phyloP scores from a whole-genome alignment of 148 eudicot species.

The Hydrangea macrophylla region DNA sequence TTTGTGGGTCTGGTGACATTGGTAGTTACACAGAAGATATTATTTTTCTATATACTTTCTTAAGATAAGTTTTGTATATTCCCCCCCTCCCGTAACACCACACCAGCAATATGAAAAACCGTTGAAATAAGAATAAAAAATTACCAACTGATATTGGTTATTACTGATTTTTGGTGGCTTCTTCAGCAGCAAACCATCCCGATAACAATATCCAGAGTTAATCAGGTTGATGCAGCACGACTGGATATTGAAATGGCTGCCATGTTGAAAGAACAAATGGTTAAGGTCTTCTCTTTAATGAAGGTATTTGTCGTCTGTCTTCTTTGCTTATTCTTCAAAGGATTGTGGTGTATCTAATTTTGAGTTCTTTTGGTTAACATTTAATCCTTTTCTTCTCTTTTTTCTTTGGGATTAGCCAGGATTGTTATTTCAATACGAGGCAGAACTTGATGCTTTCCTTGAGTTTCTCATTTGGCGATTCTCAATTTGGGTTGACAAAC shows the following conservation, averaged over 20 bases:
- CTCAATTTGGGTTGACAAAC: conserved; percentile 98
- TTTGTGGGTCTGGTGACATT: background rate
- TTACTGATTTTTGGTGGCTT: background rate
- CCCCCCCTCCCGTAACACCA: too few relatives aligned
- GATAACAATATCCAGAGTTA: conserved; percentile 77
- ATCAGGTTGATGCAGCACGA: conserved; percentile 89
- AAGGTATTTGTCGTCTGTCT: conserved; percentile 45
- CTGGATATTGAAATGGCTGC: conserved; percentile 95
- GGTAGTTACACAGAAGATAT: background rate
- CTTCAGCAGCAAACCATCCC: conserved; percentile 56
- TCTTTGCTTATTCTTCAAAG: background rate
- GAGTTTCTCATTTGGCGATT: conserved; percentile 97
- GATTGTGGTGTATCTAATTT: background rate
- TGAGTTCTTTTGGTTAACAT: conserved; percentile 8
- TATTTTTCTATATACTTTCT: background rate
- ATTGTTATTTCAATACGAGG: conserved; percentile 89
- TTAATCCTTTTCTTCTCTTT: conserved; percentile 28
- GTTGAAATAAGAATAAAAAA: too few relatives aligned
- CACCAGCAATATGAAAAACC: too few relatives aligned
- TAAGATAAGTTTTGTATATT: too few relatives aligned
- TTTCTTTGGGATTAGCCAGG: conserved; percentile 93
- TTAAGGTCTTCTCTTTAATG: conserved; percentile 86
- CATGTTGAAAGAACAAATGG: conserved; percentile 92
- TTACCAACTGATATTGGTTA: background rate
- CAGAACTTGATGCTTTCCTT: conserved; percentile 98